Evolutionary conservation across 371 early-diverging fungal species (phyloP).

Genomic region (Mortierella sp.): DNA sequence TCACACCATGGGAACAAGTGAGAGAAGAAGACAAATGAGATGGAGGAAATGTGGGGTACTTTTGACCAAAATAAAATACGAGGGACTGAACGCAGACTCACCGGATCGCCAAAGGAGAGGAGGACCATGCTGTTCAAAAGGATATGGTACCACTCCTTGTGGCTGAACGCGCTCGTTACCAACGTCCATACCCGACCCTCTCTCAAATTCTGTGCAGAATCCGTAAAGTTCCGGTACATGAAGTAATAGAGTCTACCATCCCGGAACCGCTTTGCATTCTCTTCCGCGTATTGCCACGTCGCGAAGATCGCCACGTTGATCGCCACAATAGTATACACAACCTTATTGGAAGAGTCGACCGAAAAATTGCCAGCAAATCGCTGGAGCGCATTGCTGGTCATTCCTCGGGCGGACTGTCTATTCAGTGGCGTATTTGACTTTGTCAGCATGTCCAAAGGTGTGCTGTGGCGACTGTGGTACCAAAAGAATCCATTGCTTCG

Average conservation of each 20-base stretch:
- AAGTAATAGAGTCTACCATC: conserved; percentile 58
- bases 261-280: conserved; percentile 57
- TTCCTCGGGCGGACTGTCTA: conserved; percentile 4
- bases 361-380: conserved; percentile 22
- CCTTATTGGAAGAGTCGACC: conserved; percentile 40
- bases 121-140: conserved; percentile 66
- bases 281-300: conserved; percentile 67
- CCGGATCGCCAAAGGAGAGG: conserved; percentile 46
- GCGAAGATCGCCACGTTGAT: conserved; percentile 62
- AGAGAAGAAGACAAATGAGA: neutral
- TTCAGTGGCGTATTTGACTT: neutral
- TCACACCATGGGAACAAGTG: too few species aligned
- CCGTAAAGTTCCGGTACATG: conserved; percentile 62
- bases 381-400: conserved; percentile 10
- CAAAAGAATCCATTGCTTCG: too few species aligned
- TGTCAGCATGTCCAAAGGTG: too few species aligned
- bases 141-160: conserved; percentile 60
- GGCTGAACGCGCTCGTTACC: conserved; percentile 64
- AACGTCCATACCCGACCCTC: conserved; percentile 62
- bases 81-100: conserved; percentile 10
- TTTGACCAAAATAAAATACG: too few species aligned
- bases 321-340: conserved; percentile 61
- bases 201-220: conserved; percentile 50
- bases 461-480: too few species aligned
- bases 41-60: neutral